Conservation (phyloP, 2,329 filamentous ascomycete genomes). For the Aureobasidium namibiae region DNA sequence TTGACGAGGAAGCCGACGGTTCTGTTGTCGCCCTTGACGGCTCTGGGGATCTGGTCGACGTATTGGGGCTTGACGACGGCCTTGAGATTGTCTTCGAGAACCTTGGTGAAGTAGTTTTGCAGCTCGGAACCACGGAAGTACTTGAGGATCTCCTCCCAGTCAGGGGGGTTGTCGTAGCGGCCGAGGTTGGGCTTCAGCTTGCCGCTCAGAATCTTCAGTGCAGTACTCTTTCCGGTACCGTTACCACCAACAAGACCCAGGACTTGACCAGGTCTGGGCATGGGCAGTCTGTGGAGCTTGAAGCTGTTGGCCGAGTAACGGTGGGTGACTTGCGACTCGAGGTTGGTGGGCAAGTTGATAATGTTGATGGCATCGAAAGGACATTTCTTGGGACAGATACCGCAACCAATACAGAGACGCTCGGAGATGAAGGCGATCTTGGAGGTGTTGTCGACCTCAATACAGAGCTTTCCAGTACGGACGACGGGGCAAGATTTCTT, state of each 20-base stretch:
- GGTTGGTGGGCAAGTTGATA: conserved; percentile 99
- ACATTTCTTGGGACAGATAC: conserved; percentile 99
- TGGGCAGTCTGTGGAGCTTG: conserved; percentile 95
- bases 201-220: conserved; percentile 94
- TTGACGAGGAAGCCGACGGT: conserved; percentile 72
- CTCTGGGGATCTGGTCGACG: conserved; percentile 94
- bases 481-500: conserved; percentile 98
- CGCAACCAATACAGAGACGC: conserved; percentile 90
- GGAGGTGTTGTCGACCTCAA: conserved; percentile 80
- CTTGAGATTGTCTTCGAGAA: conserved; percentile 93
- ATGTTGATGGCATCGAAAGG: conserved; percentile 98
- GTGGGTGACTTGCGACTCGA: conserved; percentile 96
- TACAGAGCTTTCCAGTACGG: conserved; percentile 92
- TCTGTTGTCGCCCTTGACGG: conserved; percentile 69
- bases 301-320: conserved; percentile 99
- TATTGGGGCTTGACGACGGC: conserved; percentile 99
- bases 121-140: conserved; percentile 96
- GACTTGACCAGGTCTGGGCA: conserved; percentile 90
- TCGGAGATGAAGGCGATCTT: conserved; percentile 98
- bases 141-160: conserved; percentile 98
- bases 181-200: conserved; percentile 98
- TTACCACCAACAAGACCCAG: conserved; percentile 96
- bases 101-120: conserved; percentile 99
- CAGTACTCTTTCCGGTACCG: conserved; percentile 99
- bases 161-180: conserved; percentile 88